Base-by-base conservation (phyloP, 2,329 filamentous ascomycete species). In the Nannizzia gypsea region DNA sequence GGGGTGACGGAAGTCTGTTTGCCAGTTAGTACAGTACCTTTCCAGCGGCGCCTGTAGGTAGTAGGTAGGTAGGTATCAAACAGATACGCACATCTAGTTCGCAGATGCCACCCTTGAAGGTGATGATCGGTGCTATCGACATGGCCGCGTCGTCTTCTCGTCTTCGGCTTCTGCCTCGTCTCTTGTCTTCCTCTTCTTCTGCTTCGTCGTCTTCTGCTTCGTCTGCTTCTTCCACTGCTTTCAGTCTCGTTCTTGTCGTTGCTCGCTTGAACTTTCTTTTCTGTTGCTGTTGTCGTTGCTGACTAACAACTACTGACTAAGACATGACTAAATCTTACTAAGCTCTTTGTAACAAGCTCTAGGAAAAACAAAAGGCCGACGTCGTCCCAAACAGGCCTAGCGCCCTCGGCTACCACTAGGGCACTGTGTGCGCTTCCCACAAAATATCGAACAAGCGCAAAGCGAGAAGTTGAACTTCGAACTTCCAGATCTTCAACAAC, bases 101-200 rank as follows among this genome's bases (percentile, higher is more conserved):
- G 77, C 92, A 97, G 73, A 83, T 83, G 74, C 92, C 92, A 65
- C 92, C 92, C 81, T 96, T 96, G 82, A 97, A 97, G 15, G 90
- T 95, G 72, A 97, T 91, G 70, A 96, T 82, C 34, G 92, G 90
- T 66, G 81, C 74, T 74, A 89, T 85, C 64, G 91, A 89, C 90
- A 96, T 96, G 64, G 63, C 40, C 40, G 17, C 42, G 9, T 36
- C 31, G 31, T 46, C n/a, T 17, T 20, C 6, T 20, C n/a, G 13
- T 54, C 48, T 20, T 20, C 44, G 24, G 4, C 44, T 26, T 24
- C 26, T 17, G 17, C 20, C 44, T 24, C 8, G 13, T 24, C 44
- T 26, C 13, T 24, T 15, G 22, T 26, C 44, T 48, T n/a, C 26
- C 26, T 34, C 13, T 26, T 15, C 22, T 50, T 6, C 46, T 50